Base-by-base conservation (phyloP, 495 filamentous ascomycete species). In the Neurospora sp. region DNA sequence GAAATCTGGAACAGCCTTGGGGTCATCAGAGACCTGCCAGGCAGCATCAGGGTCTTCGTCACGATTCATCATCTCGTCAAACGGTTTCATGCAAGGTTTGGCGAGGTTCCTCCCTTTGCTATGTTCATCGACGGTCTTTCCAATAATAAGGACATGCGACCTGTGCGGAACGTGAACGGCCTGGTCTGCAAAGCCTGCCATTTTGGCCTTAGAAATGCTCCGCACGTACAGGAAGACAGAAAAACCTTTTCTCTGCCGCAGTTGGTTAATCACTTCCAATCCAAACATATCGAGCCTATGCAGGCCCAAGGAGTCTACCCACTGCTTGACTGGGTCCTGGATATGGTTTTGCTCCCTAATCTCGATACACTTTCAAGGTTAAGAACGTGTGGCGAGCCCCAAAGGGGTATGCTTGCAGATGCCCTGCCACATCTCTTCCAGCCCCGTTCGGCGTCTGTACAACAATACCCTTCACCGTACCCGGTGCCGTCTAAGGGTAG, bases 331-430 rank as follows among this genome's bases (percentile, higher is more conserved):
- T 94, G 92, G 92, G 85, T 83, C 69, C 78, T 80, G 61, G 85
- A 93, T 71, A 93, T 94, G 92, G 87, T 94, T 70, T 84, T 90
- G 73, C 83, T 91, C 35, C 89, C 90, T 1, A 87, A 89, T 74
- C 71, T 81, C 20, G 75, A 82, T 14, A 72, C 84, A 9, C 81
- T 93, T 47, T 78, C 81, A 10, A 81, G 81, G 9, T 77, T 91
- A 18, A 76, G 82, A 8, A 76, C 82, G 71, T 79, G 85, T 9
- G 78, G 80, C 69, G 73, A 77, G 85, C 86, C 69, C 86, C 91
- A 85, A 85, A 91, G 77, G 83, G 85, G 73, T 75, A 79, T 93
- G 4, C 81, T 93, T 69, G 82, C 83, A 4, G 86, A 85, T 20
- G 89, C 90, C 22, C 85, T 93, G 69, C 88, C 89, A 3, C 74